These are phyloP conservation scores for Peziza echinospora DNA, from an alignment of 495 filamentous ascomycete genomes.

Conservation along the genomic window DNA sequence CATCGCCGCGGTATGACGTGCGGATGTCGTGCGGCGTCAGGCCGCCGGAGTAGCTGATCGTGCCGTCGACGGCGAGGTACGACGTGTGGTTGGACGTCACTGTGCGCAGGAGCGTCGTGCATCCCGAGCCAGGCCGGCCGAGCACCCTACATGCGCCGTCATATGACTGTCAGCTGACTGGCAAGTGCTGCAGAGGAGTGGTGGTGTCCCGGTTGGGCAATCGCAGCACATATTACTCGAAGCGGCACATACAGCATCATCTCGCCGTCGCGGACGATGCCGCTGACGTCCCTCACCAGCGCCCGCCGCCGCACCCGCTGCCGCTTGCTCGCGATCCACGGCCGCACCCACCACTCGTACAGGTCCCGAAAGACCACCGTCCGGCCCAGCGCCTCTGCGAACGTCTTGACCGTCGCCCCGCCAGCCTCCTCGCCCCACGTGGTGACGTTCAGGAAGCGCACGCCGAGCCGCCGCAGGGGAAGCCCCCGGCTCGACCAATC, in stretches of 20 bases:
- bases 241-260: constrained; percentile 10
- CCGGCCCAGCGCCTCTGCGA: neutral
- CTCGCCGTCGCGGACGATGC: constrained; percentile 54
- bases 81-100: constrained; percentile 46
- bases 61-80: constrained; percentile 46
- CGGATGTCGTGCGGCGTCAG: neutral
- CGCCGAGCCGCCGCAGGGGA: neutral
- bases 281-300: constrained; percentile 55
- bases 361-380: neutral
- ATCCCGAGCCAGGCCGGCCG: constrained; percentile 59
- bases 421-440: neutral
- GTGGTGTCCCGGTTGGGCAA: no score
- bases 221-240: no score
- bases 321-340: constrained; percentile 28
- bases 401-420: neutral
- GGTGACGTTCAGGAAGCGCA: neutral
- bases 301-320: constrained; percentile 31
- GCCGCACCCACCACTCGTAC: neutral
- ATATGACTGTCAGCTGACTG: neutral
- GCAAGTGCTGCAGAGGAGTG: neutral
- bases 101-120: constrained; percentile 58
- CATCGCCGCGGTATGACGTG: constrained; percentile 36
- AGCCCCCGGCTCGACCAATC: neutral
- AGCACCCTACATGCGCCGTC: constrained; percentile 49
- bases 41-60: constrained; percentile 26